Evolutionary conservation across 179 eudicot species (phyloP).

Genomic region (Drosera spatulata): DNA sequence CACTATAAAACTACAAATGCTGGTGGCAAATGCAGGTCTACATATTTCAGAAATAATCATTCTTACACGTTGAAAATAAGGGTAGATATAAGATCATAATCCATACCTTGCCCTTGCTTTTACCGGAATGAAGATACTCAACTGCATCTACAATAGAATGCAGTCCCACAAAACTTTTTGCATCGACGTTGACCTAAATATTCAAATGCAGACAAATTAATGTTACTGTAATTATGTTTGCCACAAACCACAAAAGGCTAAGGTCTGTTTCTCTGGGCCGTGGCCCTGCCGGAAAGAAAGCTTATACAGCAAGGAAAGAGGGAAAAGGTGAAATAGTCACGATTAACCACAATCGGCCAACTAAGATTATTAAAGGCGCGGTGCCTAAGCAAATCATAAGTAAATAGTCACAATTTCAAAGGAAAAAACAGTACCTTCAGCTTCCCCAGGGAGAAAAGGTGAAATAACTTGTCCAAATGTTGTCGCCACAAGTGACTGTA

Average conservation of each 20-base stretch:
- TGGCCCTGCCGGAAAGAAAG: no score
- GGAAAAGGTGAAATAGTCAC: no score
- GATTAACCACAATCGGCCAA: no score
- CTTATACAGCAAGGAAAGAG: no score
- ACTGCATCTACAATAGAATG: constrained; percentile 93
- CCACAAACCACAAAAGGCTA: no score
- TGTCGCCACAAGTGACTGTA: constrained; percentile 73
- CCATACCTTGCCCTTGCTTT: constrained; percentile 91
- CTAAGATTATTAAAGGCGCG: no score
- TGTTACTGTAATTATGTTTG: no score
- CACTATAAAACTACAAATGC: background rate
- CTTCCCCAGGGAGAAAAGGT: constrained; percentile 54
- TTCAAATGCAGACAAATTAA: constrained; percentile 4
- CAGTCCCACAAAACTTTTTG: constrained; percentile 65
- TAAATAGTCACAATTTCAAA: background rate
- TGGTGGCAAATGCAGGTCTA: background rate
- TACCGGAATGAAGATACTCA: constrained; percentile 95
- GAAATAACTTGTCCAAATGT: constrained; percentile 65
- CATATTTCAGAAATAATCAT: background rate
- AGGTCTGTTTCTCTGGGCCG: no score
- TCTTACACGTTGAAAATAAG: no score
- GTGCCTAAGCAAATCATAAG: no score
- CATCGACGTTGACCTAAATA: constrained; percentile 62
- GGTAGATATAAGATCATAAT: constrained; percentile 23
- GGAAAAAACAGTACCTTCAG: constrained; percentile 49